A percentile compares a stretch with the other conserved stretches of the same genome.
phyloP scores from a whole-genome alignment of 2,329 filamentous ascomycete genomes.

The Ascochyta lentis region DNA sequence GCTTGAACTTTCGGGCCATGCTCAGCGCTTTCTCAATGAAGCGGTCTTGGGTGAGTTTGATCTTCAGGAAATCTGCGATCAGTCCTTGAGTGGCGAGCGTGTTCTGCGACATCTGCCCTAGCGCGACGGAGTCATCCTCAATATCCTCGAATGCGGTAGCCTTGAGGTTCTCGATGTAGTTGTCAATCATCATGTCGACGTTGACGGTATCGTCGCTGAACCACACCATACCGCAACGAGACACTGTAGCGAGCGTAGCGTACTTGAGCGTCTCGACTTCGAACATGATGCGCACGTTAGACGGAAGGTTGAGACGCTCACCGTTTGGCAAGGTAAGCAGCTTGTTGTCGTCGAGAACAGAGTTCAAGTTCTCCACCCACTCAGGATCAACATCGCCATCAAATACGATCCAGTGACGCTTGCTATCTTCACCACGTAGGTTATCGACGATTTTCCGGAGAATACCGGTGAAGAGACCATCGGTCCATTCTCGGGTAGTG shows the following conservation, averaged over 20 bases:
- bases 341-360: constrained; percentile 98
- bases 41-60: constrained; percentile 76
- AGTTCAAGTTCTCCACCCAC: constrained; percentile 99
- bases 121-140: constrained; percentile 84
- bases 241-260: constrained; percentile 96
- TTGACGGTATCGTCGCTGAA: constrained; percentile 98
- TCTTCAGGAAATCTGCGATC: constrained; percentile 78
- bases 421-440: constrained; percentile 92
- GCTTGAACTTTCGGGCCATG: constrained; percentile 78
- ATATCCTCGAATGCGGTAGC: constrained; percentile 90
- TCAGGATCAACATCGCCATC: constrained; percentile 99
- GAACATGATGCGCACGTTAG: constrained; percentile 99
- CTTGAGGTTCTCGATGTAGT: constrained; percentile 86
- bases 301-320: constrained; percentile 91
- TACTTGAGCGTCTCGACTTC: constrained; percentile 98
- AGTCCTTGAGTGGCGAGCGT: constrained; percentile 79
- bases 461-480: constrained; percentile 97
- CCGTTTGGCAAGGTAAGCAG: constrained; percentile 95
- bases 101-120: constrained; percentile 61
- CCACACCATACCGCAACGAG: constrained; percentile 99
- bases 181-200: constrained; percentile 86
- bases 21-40: constrained; percentile 81
- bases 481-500: constrained; percentile 98
- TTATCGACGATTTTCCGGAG: constrained; percentile 99
- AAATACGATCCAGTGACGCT: constrained; percentile 99